Conservation (phyloP, 75 land plant genomes). For the Gnetum montanum region DNA sequence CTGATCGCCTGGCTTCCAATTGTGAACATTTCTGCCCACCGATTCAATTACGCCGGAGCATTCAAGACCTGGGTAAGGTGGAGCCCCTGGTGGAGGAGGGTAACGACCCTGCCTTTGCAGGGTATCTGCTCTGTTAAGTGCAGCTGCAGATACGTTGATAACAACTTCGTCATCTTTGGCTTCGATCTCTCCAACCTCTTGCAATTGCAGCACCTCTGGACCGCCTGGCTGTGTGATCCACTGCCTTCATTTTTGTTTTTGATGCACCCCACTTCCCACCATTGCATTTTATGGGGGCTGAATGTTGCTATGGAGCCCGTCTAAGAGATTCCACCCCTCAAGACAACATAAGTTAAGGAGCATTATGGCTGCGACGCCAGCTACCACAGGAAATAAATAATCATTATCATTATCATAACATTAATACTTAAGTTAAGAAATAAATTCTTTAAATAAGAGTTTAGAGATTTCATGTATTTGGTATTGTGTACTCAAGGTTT, state of each 20-base stretch:
- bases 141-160: slow-evolving; percentile 59
- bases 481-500: too few species aligned
- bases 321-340: slow-evolving; percentile 1
- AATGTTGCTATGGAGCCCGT: background rate
- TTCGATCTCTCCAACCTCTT: slow-evolving; percentile 62
- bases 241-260: slow-evolving; percentile 75
- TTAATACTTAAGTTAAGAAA: too few species aligned
- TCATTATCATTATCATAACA: too few species aligned
- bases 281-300: background rate
- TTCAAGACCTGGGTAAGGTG: slow-evolving; percentile 78
- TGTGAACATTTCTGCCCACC: slow-evolving; percentile 47
- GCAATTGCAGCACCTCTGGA: slow-evolving; percentile 58
- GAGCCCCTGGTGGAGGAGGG: slow-evolving; percentile 66
- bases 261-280: slow-evolving; percentile 3
- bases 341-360: background rate
- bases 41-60: slow-evolving; percentile 78
- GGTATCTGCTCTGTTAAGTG: slow-evolving; percentile 75
- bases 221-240: slow-evolving; percentile 57
- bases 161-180: slow-evolving; percentile 59
- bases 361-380: background rate
- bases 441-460: too few species aligned
- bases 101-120: slow-evolving; percentile 59
- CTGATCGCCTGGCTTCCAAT: slow-evolving; percentile 93
- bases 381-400: too few species aligned
- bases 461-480: too few species aligned